phyloP scores from a whole-genome alignment of 345 rosid genomes.

The Ceriops tagal region DNA sequence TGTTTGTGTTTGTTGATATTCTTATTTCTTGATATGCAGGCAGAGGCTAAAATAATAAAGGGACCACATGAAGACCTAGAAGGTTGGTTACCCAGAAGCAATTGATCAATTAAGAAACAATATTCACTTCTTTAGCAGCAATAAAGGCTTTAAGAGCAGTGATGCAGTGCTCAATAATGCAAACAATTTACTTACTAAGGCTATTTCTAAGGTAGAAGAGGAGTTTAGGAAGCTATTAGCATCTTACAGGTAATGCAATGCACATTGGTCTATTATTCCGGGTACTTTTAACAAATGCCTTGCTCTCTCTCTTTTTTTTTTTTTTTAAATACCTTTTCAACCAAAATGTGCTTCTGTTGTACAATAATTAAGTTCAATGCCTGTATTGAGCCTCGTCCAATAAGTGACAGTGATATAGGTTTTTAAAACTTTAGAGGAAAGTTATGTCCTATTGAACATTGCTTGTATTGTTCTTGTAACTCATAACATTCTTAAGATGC shows the following conservation, averaged over 20 bases:
- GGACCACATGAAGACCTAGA: slow-evolving; percentile 94
- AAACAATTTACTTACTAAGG: slow-evolving; percentile 71
- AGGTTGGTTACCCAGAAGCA: slow-evolving; percentile 80
- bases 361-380: too few relatives aligned
- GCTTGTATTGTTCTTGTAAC: too few relatives aligned
- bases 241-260: slow-evolving; percentile 67
- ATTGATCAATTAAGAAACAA: slow-evolving; percentile 76
- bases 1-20: not conserved
- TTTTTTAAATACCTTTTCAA: not conserved
- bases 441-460: too few relatives aligned
- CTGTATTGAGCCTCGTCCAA: too few relatives aligned
- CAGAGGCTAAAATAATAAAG: slow-evolving; percentile 83
- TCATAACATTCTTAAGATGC: too few relatives aligned
- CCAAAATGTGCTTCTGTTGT: not conserved
- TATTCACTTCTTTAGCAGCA: slow-evolving; percentile 61
- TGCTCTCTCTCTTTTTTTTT: not conserved
- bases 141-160: slow-evolving; percentile 63
- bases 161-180: slow-evolving; percentile 68
- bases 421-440: too few relatives aligned
- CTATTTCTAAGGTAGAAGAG: slow-evolving; percentile 86
- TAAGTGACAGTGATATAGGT: too few relatives aligned
- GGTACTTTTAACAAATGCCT: not conserved
- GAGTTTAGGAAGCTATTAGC: slow-evolving; percentile 77
- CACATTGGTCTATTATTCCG: not conserved
- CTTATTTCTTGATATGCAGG: slow-evolving; percentile 48